Evolutionary conservation across 352 stramenopile species (phyloP).

Genomic region (Globisporangium nagaii): DNA sequence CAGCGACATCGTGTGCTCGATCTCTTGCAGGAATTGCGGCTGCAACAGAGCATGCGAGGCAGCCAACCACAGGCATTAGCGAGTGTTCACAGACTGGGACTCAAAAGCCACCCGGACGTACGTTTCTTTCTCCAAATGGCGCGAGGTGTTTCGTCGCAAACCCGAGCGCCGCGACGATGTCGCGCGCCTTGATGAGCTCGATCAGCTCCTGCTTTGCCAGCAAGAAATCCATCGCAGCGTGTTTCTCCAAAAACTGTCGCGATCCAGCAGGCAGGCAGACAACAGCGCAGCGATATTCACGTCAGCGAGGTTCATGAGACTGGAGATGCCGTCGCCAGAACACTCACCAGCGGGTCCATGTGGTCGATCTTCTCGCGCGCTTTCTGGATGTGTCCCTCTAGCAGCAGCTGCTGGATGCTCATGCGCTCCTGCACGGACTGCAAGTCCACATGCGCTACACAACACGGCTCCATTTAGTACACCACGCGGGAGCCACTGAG

Average conservation of each 20-base stretch:
- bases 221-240: constrained; percentile 64
- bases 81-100: background rate
- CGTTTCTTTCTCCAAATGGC: constrained; percentile 68
- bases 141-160: constrained; percentile 73
- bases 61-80: background rate
- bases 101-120: constrained; percentile 13
- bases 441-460: constrained; percentile 62
- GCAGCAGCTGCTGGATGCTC: constrained; percentile 58
- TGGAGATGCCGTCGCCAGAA: background rate
- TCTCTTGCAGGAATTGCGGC: constrained; percentile 67
- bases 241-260: constrained; percentile 46
- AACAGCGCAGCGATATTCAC: background rate
- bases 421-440: constrained; percentile 71
- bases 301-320: background rate
- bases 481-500: background rate
- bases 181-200: constrained; percentile 64
- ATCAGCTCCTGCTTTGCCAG: constrained; percentile 78
- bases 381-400: constrained; percentile 55
- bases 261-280: background rate
- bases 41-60: constrained; percentile 16
- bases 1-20: constrained; percentile 73
- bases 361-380: constrained; percentile 45
- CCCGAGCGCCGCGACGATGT: constrained; percentile 56
- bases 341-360: constrained; percentile 41
- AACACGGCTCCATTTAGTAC: background rate